These are phyloP conservation scores for Diaporthe batatas DNA, from an alignment of 2,329 filamentous ascomycete genomes.

Conservation along the genomic window DNA sequence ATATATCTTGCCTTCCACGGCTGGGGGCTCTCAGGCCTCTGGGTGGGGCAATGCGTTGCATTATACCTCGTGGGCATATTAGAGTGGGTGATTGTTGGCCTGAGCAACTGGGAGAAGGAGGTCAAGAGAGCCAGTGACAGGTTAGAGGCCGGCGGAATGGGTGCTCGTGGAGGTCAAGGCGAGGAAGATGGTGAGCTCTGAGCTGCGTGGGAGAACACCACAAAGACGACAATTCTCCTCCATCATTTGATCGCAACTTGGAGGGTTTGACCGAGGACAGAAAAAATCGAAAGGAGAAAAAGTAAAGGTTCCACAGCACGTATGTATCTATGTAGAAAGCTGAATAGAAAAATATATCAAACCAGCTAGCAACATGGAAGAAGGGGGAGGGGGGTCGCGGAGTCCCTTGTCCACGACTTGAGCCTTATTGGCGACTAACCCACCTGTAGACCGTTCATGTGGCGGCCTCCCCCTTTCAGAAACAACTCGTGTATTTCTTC, in stretches of 20 bases:
- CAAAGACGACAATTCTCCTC: too few relatives aligned
- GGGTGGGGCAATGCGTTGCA: constrained; percentile 86
- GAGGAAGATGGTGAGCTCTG: constrained; percentile 14
- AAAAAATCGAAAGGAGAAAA: not conserved
- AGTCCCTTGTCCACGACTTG: not conserved
- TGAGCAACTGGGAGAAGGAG: constrained; percentile 82
- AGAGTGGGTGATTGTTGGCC: constrained; percentile 84
- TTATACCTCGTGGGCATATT: constrained; percentile 82
- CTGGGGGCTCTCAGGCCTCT: constrained; percentile 84
- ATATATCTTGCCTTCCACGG: constrained; percentile 89
- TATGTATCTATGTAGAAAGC: not conserved
- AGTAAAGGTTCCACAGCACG: too few relatives aligned
- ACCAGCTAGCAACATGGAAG: not conserved
- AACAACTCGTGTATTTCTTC: not conserved
- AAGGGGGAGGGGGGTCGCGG: too few relatives aligned
- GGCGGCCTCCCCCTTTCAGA: not conserved
- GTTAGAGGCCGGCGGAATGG: constrained; percentile 66
- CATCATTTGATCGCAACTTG: not conserved
- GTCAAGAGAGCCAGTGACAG: constrained; percentile 78
- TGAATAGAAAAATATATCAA: not conserved
- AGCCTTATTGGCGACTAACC: not conserved
- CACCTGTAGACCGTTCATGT: not conserved
- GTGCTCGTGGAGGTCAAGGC: not conserved
- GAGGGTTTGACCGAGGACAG: not conserved
- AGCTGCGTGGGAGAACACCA: not conserved